Conservation (phyloP, 345 rosid genomes). For the Pugionium dolabratum region DNA sequence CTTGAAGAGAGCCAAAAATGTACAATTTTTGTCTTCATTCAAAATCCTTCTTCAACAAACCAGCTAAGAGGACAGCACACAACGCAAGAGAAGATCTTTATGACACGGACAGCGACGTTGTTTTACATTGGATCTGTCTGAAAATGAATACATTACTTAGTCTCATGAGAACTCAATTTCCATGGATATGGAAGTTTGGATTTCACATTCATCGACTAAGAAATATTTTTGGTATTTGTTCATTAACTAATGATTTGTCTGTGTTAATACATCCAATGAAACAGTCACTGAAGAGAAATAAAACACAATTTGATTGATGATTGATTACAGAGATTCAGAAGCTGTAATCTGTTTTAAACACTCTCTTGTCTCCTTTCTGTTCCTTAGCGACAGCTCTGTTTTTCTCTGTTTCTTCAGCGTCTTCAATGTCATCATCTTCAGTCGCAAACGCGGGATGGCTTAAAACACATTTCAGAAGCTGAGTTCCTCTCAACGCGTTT, state of each 20-base stretch:
- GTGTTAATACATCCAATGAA: slow-evolving; percentile 23
- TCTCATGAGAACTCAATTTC: neutral
- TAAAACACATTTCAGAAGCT: slow-evolving; percentile 60
- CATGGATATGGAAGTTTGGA: neutral
- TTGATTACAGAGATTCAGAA: slow-evolving; percentile 46
- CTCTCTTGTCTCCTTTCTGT: slow-evolving; percentile 36
- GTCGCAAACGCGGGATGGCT: slow-evolving; percentile 78
- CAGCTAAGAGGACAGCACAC: slow-evolving; percentile 10
- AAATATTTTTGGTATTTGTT: neutral
- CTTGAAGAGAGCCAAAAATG: slow-evolving; percentile 26
- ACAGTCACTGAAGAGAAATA: neutral
- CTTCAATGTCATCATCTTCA: slow-evolving; percentile 41
- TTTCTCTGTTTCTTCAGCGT: slow-evolving; percentile 18
- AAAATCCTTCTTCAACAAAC: slow-evolving; percentile 5
- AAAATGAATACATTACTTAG: slow-evolving; percentile 10
- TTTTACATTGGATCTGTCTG: slow-evolving; percentile 11
- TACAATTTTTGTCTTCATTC: slow-evolving; percentile 23
- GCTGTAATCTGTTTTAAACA: slow-evolving; percentile 62
- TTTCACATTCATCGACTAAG: slow-evolving; percentile 7
- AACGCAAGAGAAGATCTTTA: neutral
- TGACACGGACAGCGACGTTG: slow-evolving; percentile 19
- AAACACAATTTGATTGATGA: slow-evolving; percentile 16
- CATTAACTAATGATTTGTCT: slow-evolving; percentile 1
- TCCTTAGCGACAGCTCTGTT: slow-evolving; percentile 34
- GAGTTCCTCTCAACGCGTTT: slow-evolving; percentile 88